Evolutionary conservation across 2,329 filamentous ascomycete species (phyloP), one percentile per base, ranked within the genome.

Genomic region (Alternaria sp.): DNA sequence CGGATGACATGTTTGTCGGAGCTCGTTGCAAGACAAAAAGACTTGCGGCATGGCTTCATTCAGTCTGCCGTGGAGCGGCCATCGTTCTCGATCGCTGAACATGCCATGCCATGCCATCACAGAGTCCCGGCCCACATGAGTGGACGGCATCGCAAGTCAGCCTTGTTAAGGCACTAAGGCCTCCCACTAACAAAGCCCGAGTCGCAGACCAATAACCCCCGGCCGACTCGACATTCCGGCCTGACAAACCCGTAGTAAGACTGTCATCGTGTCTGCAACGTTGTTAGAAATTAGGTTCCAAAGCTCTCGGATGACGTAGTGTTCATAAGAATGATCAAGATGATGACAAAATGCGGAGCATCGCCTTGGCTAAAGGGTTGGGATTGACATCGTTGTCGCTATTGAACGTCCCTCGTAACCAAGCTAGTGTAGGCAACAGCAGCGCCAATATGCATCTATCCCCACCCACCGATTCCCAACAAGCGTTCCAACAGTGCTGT

Each of bases 131-230:
- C 40, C 51, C 54, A 51, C 53, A 44, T 51, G 40, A 48, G 48
- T 54, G 49, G 51, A 61, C 51, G 60, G 60, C 54, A 52, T 57
- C 49, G 52, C 61, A 70, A 70, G 63, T 75, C 73, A 76, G 73
- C 73, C 74, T 74, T 72, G 71, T 67, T 61, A 55, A 65, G 56
- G 51, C 63, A 56, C 51, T 56, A 41, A 77, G 73, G 74, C 73
- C 66, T 58, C 73, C 74, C 68, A 71, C 70, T 72, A 73, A 57
- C 61, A 62, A 62, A 61, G 59, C 67, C 63, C 64, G 58, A 66
- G 66, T 72, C 70, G 71, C 72, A 71, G 56, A 63, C 57, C 58
- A 59, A 56, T 56, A 58, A 54, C 44, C 42, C 58, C 62, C 55
- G 61, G 53, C 51, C 48, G 48, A 54, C 58, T 67, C 53, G 61